Evolutionary conservation across 2,329 filamentous ascomycete species (phyloP), one percentile per base, ranked within the genome.

Genomic region (Paecilomyces dactylethromorphus): DNA sequence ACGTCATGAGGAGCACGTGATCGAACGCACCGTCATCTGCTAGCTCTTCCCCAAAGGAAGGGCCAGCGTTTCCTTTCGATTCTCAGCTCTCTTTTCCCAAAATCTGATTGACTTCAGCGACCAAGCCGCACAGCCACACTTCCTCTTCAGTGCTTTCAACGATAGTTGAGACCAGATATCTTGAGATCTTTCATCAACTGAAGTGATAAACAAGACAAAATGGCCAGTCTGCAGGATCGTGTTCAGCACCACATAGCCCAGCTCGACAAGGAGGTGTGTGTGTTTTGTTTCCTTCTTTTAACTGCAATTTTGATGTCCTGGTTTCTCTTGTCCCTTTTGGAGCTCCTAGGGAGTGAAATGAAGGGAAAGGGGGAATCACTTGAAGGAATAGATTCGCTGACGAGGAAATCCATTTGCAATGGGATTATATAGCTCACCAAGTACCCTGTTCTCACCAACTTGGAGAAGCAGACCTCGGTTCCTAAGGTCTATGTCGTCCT

Each of bases 401-500:
- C 39, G 39, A 45, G 21, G n/a, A 45, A 45, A 39, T 26, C 24
- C 24, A 51, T 31, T 50, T 3, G 18, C 33, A 39, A 24, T 53
- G 51, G 51, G 29, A 32, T 22, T 10, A 54, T 35, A 61, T 72
- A 87, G 85, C 82, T 88, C 65, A 87, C 84, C 73, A 87, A 87
- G 74, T 87, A 87, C 77, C 82, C 82, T 66, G 72, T 80, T 68
- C 84, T 88, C 74, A 85, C 86, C 79, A 84, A 87, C 75, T 81
- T 88, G 66, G 85, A 88, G 80, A 81, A 83, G 74, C 85, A 87
- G 76, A 87, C 84, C 68, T 85, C 81, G 59, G 83, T 88, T 58
- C 85, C 85, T 66, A 88, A 88, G 78, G 85, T 86, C 75, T 88
- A 88, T 71, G 83, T 81, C 63, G 76, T 87, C 73, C 83, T 88